These are phyloP conservation scores for Xylaria multiplex DNA, from an alignment of 2,329 filamentous ascomycete genomes.

Conservation along the genomic window DNA sequence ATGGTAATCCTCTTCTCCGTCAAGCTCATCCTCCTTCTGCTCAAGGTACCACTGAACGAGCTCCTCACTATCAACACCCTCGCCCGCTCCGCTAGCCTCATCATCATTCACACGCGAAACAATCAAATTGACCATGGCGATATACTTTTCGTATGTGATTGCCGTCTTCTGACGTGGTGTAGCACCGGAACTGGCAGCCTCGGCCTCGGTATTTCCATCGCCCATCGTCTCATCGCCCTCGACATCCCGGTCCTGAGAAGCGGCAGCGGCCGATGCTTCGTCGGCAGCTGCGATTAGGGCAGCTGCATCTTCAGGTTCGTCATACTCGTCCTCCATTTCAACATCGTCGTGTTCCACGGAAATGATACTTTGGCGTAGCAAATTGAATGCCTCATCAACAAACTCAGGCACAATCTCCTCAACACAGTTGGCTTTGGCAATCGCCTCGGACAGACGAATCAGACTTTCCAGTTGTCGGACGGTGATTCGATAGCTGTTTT, in stretches of 20 bases:
- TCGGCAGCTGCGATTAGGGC: constrained; percentile 59
- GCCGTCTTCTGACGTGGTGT: constrained; percentile 73
- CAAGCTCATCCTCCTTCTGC: constrained; percentile 84
- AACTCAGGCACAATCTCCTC: constrained; percentile 86
- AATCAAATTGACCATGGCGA: constrained; percentile 86
- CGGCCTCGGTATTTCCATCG: constrained; percentile 55
- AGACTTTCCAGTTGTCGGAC: constrained; percentile 95
- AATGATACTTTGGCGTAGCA: constrained; percentile 94
- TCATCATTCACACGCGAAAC: constrained; percentile 86
- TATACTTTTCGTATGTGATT: constrained; percentile 96
- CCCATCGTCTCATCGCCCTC: constrained; percentile 59
- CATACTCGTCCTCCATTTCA: constrained; percentile 84
- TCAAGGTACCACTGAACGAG: constrained; percentile 92
- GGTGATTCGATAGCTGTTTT: constrained; percentile 97
- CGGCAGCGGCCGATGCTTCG: constrained; percentile 59
- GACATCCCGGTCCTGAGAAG: constrained; percentile 49
- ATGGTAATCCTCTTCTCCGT: constrained; percentile 83
- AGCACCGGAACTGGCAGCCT: constrained; percentile 50
- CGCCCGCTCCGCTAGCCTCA: constrained; percentile 74
- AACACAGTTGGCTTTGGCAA: constrained; percentile 96
- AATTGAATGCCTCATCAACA: constrained; percentile 90
- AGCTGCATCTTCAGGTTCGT: constrained; percentile 58
- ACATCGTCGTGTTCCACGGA: constrained; percentile 98
- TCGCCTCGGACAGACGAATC: constrained; percentile 96
- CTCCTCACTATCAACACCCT: constrained; percentile 85